Evolutionary conservation across 73 alveolate species (phyloP).

Genomic region (Paramecium pentaurelia): DNA sequence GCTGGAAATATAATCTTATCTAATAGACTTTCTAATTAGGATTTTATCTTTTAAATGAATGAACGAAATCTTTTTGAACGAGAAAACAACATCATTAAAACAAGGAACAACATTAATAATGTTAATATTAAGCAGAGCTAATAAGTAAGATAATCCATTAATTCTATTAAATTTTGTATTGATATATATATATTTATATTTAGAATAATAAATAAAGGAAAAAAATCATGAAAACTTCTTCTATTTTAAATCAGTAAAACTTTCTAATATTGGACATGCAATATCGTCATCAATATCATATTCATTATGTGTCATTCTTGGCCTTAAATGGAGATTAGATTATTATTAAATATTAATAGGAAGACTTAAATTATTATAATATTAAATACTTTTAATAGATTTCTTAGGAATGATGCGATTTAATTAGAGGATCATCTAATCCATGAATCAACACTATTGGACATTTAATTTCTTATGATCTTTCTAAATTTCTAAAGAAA

Average conservation of each 20-base stretch:
- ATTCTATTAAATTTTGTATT: neutral
- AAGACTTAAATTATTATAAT: neutral
- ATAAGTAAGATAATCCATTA: neutral
- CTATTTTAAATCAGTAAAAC: neutral
- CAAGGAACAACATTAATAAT: neutral
- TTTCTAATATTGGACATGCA: neutral
- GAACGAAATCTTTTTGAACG: no score
- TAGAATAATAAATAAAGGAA: neutral
- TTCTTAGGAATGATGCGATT: neutral
- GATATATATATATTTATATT: neutral
- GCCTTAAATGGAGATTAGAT: neutral
- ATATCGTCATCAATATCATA: neutral
- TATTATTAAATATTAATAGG: neutral
- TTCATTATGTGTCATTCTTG: conserved; percentile 26
- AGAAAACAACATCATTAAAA: no score
- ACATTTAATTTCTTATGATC: neutral
- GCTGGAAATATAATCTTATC: neutral
- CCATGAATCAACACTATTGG: conserved; percentile 28
- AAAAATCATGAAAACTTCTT: neutral
- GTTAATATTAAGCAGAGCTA: neutral
- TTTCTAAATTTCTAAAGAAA: neutral
- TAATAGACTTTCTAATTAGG: neutral
- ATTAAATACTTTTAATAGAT: neutral
- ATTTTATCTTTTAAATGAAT: neutral
- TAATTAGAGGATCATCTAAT: neutral